phyloP scores from a whole-genome alignment of 225 moss, liverwort and hornwort species.

The Lunularia cruciata region DNA sequence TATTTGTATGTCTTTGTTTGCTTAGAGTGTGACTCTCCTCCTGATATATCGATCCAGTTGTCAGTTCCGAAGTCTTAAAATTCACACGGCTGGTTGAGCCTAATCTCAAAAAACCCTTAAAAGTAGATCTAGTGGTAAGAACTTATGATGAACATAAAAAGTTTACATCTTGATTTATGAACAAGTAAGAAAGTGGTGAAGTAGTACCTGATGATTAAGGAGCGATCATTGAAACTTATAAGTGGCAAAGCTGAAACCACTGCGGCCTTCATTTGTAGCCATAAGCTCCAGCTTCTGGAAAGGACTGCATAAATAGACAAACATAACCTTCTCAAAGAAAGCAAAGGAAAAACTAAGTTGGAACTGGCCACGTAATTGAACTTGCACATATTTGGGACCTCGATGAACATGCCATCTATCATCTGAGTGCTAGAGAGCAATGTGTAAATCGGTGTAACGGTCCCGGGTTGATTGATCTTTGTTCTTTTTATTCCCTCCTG shows the following conservation, averaged over 20 bases:
- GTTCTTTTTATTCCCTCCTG: too few relatives aligned
- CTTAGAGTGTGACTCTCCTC: background rate
- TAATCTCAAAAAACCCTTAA: background rate
- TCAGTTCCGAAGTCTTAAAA: background rate
- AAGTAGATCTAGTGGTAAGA: background rate
- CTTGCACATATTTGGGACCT: too few relatives aligned
- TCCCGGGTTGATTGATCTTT: too few relatives aligned
- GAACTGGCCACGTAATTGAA: too few relatives aligned
- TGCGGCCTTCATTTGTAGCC: constrained; percentile 91
- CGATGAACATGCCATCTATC: too few relatives aligned
- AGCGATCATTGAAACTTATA: constrained; percentile 76
- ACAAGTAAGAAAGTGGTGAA: background rate
- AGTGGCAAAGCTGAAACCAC: constrained; percentile 92
- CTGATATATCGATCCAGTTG: background rate
- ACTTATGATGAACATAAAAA: background rate
- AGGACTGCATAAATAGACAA: constrained; percentile 57
- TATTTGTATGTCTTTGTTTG: background rate
- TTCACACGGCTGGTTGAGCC: background rate
- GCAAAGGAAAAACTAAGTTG: too few relatives aligned
- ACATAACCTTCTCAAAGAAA: too few relatives aligned
- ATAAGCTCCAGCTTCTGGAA: constrained; percentile 93
- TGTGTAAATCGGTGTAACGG: too few relatives aligned
- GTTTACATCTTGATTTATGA: background rate
- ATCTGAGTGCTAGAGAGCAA: too few relatives aligned
- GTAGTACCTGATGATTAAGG: background rate